These are phyloP conservation scores for Blyttiomyces sp. DNA, from an alignment of 371 early-diverging fungal species.

Conservation along the genomic window DNA sequence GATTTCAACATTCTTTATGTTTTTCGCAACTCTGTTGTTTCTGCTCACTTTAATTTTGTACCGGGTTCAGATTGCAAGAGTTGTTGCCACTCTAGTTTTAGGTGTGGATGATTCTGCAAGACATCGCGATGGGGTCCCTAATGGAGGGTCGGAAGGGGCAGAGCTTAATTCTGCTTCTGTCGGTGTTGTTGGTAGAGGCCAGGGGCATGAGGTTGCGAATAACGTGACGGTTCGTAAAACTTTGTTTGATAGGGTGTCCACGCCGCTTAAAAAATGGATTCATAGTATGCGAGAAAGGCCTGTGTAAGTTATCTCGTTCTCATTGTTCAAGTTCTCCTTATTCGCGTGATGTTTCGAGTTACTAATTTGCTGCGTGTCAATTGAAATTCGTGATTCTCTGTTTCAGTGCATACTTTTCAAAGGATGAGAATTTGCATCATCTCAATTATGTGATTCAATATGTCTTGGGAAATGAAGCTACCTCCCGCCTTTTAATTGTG, in stretches of 20 bases:
- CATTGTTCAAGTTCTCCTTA: not conserved
- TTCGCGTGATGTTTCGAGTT: too few species aligned
- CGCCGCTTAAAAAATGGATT: conserved; percentile 28
- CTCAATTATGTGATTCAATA: conserved; percentile 59
- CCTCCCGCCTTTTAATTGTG: conserved; percentile 50
- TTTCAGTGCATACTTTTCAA: conserved; percentile 46
- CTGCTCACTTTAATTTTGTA: conserved; percentile 42
- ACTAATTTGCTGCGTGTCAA: too few species aligned
- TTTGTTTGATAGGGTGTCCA: conserved; percentile 25
- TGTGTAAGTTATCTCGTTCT: conserved; percentile 18
- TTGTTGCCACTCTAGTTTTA: not conserved
- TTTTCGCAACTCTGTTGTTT: conserved; percentile 41
- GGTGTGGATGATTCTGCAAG: too few species aligned
- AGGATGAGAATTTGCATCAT: conserved; percentile 55
- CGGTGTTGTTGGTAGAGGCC: conserved; percentile 14
- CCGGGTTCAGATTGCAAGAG: conserved; percentile 45
- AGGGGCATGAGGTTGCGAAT: not conserved
- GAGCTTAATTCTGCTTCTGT: too few species aligned
- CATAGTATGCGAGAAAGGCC: conserved; percentile 40
- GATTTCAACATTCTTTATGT: conserved; percentile 48
- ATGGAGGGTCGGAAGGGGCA: too few species aligned
- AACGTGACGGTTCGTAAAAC: too few species aligned
- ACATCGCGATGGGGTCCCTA: too few species aligned
- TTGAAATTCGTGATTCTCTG: conserved; percentile 12
- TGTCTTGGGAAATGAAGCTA: conserved; percentile 47